These are phyloP conservation scores for Macadamia tetraphylla DNA, from an alignment of 164 flowering plant species.

Conservation along the genomic window DNA sequence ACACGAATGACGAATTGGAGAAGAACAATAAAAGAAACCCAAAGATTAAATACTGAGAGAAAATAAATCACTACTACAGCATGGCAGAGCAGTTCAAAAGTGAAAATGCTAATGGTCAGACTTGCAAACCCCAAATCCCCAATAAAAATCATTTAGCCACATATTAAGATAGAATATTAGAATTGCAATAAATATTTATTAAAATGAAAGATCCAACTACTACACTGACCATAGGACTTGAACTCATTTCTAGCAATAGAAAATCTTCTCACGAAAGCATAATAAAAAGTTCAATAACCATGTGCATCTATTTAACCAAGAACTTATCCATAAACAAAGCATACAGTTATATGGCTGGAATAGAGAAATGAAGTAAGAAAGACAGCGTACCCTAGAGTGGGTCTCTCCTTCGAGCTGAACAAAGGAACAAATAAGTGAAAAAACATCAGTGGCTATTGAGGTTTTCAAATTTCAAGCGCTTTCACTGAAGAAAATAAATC, in stretches of 20 bases:
- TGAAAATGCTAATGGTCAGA: too few species aligned
- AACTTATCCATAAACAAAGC: neutral
- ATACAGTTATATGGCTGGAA: neutral
- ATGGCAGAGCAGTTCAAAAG: too few species aligned
- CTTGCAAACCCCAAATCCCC: too few species aligned
- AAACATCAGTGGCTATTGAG: neutral
- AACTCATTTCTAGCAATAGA: neutral
- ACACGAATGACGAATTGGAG: too few species aligned
- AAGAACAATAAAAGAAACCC: too few species aligned
- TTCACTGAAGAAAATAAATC: neutral
- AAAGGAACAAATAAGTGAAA: neutral
- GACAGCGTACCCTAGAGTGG: neutral
- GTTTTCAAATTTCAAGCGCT: neutral
- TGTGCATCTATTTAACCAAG: neutral
- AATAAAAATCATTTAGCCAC: too few species aligned
- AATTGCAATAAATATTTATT: neutral
- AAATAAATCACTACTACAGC: too few species aligned
- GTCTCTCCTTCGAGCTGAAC: slow-evolving; percentile 2
- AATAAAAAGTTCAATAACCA: neutral
- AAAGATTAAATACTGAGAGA: too few species aligned
- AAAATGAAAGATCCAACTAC: neutral
- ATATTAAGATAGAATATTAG: neutral
- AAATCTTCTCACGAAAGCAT: neutral
- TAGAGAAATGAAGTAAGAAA: neutral
- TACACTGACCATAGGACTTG: neutral